These are phyloP conservation scores for Diaporthe vexans DNA, from an alignment of 2,329 filamentous ascomycete genomes.

Conservation along the genomic window DNA sequence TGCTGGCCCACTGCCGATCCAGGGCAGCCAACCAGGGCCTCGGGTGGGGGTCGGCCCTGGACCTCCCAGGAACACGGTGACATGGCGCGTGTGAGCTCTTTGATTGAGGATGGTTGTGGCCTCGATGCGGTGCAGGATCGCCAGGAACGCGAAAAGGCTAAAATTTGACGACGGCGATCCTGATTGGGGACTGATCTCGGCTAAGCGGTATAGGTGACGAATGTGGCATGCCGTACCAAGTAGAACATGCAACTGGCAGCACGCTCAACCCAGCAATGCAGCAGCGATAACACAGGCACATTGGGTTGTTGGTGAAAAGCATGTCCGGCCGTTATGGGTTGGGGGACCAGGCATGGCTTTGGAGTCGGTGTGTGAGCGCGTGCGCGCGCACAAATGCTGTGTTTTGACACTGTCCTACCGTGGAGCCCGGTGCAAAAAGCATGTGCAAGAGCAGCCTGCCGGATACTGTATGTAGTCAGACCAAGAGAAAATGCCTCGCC, in stretches of 20 bases:
- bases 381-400: background rate
- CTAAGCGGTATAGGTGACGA: background rate
- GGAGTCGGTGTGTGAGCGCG: background rate
- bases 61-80: background rate
- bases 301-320: background rate
- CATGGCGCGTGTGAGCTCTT: slow-evolving; percentile 9
- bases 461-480: background rate
- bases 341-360: background rate
- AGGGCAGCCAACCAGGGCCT: slow-evolving; percentile 19
- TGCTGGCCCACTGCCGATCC: background rate
- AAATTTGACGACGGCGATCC: slow-evolving; percentile 23
- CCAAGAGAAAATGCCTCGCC: slow-evolving; percentile 7
- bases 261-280: background rate
- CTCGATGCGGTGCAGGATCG: slow-evolving; percentile 30
- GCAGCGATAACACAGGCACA: background rate
- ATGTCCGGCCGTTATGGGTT: background rate
- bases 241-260: background rate
- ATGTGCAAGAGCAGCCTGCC: slow-evolving; percentile 1
- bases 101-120: background rate
- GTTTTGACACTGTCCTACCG: background rate
- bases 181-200: slow-evolving; percentile 16
- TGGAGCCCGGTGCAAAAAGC: background rate
- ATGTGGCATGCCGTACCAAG: background rate
- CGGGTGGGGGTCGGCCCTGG: background rate
- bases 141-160: slow-evolving; percentile 27